Conservation (phyloP, 2,329 filamentous ascomycete genomes). For the Aureobasidium vineae region DNA sequence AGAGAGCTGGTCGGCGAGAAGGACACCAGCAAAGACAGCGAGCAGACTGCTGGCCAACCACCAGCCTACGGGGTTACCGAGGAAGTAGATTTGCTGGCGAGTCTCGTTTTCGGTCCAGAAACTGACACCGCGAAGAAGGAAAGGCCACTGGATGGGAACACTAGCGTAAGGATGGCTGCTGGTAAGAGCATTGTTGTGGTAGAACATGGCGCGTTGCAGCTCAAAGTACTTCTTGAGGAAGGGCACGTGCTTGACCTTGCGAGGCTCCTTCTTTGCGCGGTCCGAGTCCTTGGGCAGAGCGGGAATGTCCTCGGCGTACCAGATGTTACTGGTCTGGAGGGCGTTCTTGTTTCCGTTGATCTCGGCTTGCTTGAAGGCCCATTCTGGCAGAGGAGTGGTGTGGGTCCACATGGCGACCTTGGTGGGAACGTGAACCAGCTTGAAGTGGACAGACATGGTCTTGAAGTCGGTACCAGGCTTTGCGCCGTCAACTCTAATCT, state of each 20-base stretch:
- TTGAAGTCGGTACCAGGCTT: conserved; percentile 82
- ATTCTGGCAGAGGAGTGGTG: conserved; percentile 89
- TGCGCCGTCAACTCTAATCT: conserved; percentile 83
- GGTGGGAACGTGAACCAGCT: conserved; percentile 88
- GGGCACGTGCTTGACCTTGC: conserved; percentile 76
- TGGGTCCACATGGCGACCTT: conserved; percentile 99
- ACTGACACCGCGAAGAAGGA: conserved; percentile 92
- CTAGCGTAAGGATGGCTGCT: conserved; percentile 96
- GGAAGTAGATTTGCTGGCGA: conserved; percentile 95
- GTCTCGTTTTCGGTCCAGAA: conserved; percentile 99
- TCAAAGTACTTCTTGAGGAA: conserved; percentile 96
- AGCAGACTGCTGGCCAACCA: conserved; percentile 92
- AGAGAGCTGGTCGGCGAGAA: conserved; percentile 90
- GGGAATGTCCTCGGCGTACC: conserved; percentile 90
- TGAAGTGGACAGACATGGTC: conserved; percentile 89
- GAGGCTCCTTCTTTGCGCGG: conserved; percentile 72
- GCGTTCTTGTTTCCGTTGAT: conserved; percentile 99
- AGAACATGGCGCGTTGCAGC: conserved; percentile 97
- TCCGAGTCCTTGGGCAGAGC: conserved; percentile 68
- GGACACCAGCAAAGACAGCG: conserved; percentile 88
- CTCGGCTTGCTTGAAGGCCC: conserved; percentile 95
- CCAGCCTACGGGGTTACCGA: conserved; percentile 96
- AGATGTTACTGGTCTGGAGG: conserved; percentile 84
- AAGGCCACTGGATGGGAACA: conserved; percentile 95
- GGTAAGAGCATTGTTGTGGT: conserved; percentile 97